Evolutionary conservation across 306 rosid species (phyloP).

Genomic region (Cicer cuneatum): DNA sequence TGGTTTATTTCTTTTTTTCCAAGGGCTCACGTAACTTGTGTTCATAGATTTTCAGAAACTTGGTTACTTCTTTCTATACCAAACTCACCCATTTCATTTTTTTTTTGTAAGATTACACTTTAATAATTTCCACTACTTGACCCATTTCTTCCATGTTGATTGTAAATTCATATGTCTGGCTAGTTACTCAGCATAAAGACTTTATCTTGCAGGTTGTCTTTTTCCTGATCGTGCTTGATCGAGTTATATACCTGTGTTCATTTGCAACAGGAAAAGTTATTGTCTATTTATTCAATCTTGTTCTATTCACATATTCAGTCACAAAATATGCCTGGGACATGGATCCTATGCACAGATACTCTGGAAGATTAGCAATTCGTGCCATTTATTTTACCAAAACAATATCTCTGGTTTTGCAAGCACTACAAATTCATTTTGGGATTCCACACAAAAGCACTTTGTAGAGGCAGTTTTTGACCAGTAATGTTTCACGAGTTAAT

Average conservation of each 20-base stretch:
- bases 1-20: slow-evolving; percentile 10
- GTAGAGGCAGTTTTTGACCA: slow-evolving; percentile 91
- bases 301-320: slow-evolving; percentile 79
- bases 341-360: slow-evolving; percentile 66
- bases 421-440: slow-evolving; percentile 80
- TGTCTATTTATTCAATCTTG: slow-evolving; percentile 81
- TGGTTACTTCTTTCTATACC: slow-evolving; percentile 7
- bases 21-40: slow-evolving; percentile 5
- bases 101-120: slow-evolving; percentile 17
- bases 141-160: slow-evolving; percentile 19
- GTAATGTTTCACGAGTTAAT: slow-evolving; percentile 76
- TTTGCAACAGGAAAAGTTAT: slow-evolving; percentile 82
- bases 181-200: slow-evolving; percentile 33
- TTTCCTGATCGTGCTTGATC: slow-evolving; percentile 94
- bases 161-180: slow-evolving; percentile 23
- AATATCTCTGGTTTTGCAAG: slow-evolving; percentile 85
- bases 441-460: slow-evolving; percentile 85
- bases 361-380: slow-evolving; percentile 80
- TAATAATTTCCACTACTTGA: slow-evolving; percentile 34
- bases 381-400: slow-evolving; percentile 87
- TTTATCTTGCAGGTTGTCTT: slow-evolving; percentile 75
- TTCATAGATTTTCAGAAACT: slow-evolving; percentile 27
- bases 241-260: slow-evolving; percentile 89
- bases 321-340: slow-evolving; percentile 92
- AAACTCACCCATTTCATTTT: slow-evolving; percentile 7